Base-by-base conservation (phyloP, 2,329 filamentous ascomycete species). In the Thelonectria olida region DNA sequence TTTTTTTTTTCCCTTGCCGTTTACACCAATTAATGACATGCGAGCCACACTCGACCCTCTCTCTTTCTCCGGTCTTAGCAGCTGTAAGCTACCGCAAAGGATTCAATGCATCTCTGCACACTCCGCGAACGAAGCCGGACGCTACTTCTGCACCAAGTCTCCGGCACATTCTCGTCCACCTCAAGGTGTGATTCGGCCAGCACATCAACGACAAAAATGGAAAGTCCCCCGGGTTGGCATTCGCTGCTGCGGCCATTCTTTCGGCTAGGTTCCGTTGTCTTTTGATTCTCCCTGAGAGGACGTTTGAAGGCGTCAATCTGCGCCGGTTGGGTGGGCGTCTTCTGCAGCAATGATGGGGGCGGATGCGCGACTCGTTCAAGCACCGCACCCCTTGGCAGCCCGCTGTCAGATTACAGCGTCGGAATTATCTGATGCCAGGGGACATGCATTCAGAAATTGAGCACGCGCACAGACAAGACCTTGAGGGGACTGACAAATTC, bases 221-320 rank as follows among this genome's bases (percentile, higher is more conserved):
- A 60, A 42, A 44, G 44, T 13, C 31, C 31, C 34, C 28, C 36
- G 20, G 39, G 17, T 42, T 52, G 41, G 36, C 51, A 62, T 49
- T 31, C 36, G 42, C 31, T 51, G 41, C 53, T 48, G 57, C 49
- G 51, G 36, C 45, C 49, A 38, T 44, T 34, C 15, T 52, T 61
- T 67, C 67, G 66, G 64, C 36, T 53, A 63, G 58, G 61, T 61
- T 67, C 67, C 66, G 66, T 61, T 54, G 52, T 25, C 25, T 50
- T 45, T 59, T 39, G 15, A 23, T 45, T 31, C 28, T 38, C 22
- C 51, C 38, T 47, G 22, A 52, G 23, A 42, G 23, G 22, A 38
- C 28, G 4, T 15, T 12, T 23, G 22, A 57, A 55, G 27, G 31
- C 20, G 49, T 58, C 28, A 28, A 54, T 17, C 47, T 62, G 53